A percentile compares a stretch with the other conserved stretches of the same genome.
Conservation (phyloP, 768 basidiomycete species). For the Suillus plorans region DNA sequence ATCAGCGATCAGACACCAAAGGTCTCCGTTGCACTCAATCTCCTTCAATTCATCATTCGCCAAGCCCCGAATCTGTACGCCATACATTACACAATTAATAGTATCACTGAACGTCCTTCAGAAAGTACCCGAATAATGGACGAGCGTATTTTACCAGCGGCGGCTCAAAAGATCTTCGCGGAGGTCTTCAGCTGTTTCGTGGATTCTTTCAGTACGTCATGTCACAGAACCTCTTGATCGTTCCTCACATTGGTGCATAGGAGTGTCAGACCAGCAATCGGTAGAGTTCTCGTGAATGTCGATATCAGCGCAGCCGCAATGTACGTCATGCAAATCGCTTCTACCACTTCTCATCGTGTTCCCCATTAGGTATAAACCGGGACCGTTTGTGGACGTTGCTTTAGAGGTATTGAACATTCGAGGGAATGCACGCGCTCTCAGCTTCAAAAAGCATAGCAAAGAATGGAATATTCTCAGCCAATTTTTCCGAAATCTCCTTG, state of each 20-base stretch:
- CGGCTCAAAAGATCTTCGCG: slow-evolving; percentile 26
- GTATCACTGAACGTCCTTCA: slow-evolving; percentile 15
- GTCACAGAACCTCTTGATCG: not conserved
- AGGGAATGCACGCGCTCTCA: slow-evolving; percentile 20
- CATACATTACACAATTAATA: not conserved
- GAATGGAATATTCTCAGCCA: slow-evolving; percentile 35
- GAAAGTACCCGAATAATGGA: slow-evolving; percentile 45
- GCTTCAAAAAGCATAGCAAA: slow-evolving; percentile 17
- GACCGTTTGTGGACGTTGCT: slow-evolving; percentile 30
- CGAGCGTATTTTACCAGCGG: slow-evolving; percentile 44
- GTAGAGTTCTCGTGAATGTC: slow-evolving; percentile 44
- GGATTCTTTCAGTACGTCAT: slow-evolving; percentile 50
- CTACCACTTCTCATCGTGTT: not conserved
- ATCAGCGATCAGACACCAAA: slow-evolving; percentile 25
- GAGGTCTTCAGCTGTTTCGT: slow-evolving; percentile 43
- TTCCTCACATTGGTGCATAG: slow-evolving; percentile 22
- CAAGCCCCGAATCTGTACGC: slow-evolving; percentile 48
- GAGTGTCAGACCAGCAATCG: slow-evolving; percentile 45
- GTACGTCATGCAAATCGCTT: slow-evolving; percentile 26
- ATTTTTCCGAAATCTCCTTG: slow-evolving; percentile 37
- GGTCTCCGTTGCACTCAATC: slow-evolving; percentile 40
- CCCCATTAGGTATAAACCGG: slow-evolving; percentile 26
- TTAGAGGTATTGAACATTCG: slow-evolving; percentile 33
- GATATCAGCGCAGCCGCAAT: slow-evolving; percentile 47
- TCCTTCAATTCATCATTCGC: slow-evolving; percentile 50